Conservation (phyloP, 78 protist species). For the Dictyostelium citrinum region DNA sequence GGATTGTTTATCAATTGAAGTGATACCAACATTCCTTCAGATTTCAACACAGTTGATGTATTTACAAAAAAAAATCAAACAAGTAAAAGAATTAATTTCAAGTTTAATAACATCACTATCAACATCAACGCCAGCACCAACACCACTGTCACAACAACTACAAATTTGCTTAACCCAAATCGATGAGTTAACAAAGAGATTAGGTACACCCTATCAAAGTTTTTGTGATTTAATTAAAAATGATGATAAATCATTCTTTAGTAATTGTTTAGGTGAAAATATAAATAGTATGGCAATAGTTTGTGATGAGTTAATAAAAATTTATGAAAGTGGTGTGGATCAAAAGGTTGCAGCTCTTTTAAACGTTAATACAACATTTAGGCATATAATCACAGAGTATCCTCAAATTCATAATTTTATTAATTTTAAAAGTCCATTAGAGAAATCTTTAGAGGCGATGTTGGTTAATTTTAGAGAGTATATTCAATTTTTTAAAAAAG, state of each 20-base stretch:
- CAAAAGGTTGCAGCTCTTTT: background rate
- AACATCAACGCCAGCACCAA: background rate
- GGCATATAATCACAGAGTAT: background rate
- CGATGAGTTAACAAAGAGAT: background rate
- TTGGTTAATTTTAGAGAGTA: background rate
- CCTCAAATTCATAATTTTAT: background rate
- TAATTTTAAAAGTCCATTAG: background rate
- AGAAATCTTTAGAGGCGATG: background rate
- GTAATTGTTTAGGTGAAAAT: background rate
- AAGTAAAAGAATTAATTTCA: background rate
- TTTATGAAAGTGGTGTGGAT: background rate
- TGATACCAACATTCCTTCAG: background rate
- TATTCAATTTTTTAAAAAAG: background rate
- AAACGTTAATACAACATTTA: background rate
- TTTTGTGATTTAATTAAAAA: background rate
- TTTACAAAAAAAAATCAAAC: background rate
- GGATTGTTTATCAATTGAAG: background rate
- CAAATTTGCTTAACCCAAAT: background rate
- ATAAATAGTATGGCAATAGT: background rate
- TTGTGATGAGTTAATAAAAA: background rate
- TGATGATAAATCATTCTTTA: background rate
- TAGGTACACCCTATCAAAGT: background rate
- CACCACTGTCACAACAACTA: background rate
- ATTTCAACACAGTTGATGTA: background rate
- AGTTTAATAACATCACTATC: background rate